Base-by-base conservation (phyloP, 169 alveolate genomes). In the Ophryocystis elektroscirrha region DNA sequence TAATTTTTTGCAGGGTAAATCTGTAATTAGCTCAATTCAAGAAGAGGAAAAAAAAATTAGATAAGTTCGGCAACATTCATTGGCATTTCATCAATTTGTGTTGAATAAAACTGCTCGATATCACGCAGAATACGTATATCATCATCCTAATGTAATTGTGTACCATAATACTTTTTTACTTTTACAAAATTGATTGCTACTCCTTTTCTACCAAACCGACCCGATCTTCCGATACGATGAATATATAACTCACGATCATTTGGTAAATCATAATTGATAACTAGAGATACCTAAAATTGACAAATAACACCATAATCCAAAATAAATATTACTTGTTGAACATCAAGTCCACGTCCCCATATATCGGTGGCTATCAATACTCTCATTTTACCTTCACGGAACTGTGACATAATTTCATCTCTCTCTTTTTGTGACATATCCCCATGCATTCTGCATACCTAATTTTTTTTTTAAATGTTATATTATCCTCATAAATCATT, bases 201-300 rank as follows among this genome's bases (percentile, higher is more conserved):
- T 32, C 98, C 98, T 73, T 85, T 87, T 55, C 98, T 80, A 27
- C 98, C 99, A 74, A 76, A 94, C 53, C 98, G 83, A 6, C 99
- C 98, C n/a, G 96, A 83, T 51, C 98, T 81, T n/a, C 98, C 98
- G 44, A 94, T 91, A 66, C 99, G 84, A 71, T 91, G 97, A 26
- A 94, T 85, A 71, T 94, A 68, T 49, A 68, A 61, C 73, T 94
- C 98, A 65, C 96, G 91, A 52, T 84, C 88, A 58, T 64, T 71
- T 28, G 99, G 99, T 44, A 94, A 64, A 69, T 94, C 99, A 66
- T 91, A 94, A 78, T 91, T 87, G 51, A 91, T 91, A 44, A 91
- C 98, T 54, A 94, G 68, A 5, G 95, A 84, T 20, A 87, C 93
- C 57, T 55, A 30, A 6, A 37, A 20, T 32, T n/a, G n/a, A n/a